phyloP scores from a whole-genome alignment of 495 filamentous ascomycete species.

The Neurospora intermedia region DNA sequence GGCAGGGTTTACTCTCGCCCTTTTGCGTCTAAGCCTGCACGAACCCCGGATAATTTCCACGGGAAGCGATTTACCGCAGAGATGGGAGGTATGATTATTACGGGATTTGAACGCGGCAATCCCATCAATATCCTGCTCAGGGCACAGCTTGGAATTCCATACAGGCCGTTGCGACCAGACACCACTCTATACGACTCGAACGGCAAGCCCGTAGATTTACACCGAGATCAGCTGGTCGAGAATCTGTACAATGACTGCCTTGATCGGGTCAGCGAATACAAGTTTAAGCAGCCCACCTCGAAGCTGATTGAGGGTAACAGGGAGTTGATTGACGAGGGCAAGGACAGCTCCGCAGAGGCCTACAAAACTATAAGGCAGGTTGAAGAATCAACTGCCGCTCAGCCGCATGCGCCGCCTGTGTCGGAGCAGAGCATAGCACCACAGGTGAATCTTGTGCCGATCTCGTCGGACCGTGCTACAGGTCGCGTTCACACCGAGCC shows the following conservation, averaged over 20 bases:
- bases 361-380: conserved; percentile 60
- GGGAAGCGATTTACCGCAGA: conserved; percentile 76
- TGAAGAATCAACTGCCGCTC: conserved; percentile 46
- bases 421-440: conserved; percentile 38
- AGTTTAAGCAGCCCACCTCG: conserved; percentile 56
- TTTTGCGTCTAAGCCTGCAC: conserved; percentile 37
- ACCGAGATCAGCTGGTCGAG: conserved; percentile 74
- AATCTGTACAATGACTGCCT: conserved; percentile 89
- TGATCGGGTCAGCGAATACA: conserved; percentile 80
- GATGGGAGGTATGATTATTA: conserved; percentile 95
- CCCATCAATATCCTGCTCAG: conserved; percentile 83
- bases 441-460: conserved; percentile 43
- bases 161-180: conserved; percentile 73
- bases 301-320: conserved; percentile 76
- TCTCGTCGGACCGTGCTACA: conserved; percentile 47
- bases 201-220: conserved; percentile 66
- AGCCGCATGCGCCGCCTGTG: conserved; percentile 33
- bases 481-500: conserved; percentile 50
- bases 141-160: conserved; percentile 78
- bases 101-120: conserved; percentile 91
- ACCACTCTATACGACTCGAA: conserved; percentile 86
- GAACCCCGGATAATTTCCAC: conserved; percentile 19
- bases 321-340: conserved; percentile 70
- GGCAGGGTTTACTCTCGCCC: conserved; percentile 90
- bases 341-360: conserved; percentile 61